Percentiles rank a stretch among this genome's conserved stretches.
phyloP scores from a whole-genome alignment of 106 monocot species.

The Chionographis japonica region DNA sequence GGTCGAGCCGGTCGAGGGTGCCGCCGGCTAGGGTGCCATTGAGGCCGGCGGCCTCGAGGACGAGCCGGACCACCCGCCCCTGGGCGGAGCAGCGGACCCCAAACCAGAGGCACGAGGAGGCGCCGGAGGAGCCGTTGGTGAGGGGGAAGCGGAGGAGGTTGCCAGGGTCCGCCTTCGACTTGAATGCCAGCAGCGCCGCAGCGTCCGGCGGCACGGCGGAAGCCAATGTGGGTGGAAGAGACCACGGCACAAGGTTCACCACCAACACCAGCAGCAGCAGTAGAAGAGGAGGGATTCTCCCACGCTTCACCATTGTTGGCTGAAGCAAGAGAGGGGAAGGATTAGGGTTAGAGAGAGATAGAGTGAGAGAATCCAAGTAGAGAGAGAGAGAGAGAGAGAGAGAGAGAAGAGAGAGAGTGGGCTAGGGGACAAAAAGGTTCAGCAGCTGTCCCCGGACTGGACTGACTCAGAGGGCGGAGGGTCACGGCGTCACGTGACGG shows the following conservation, averaged over 20 bases:
- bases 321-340: no score
- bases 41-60: slow-evolving; percentile 51
- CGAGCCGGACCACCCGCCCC: slow-evolving; percentile 38
- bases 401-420: no score
- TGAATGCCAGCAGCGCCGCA: slow-evolving; percentile 51
- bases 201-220: slow-evolving; percentile 23
- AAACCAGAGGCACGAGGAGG: slow-evolving; percentile 39
- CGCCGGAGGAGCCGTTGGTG: background rate
- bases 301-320: no score
- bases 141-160: slow-evolving; percentile 30
- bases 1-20: slow-evolving; percentile 47
- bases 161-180: slow-evolving; percentile 47
- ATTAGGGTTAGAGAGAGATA: no score
- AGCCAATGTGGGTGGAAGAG: background rate
- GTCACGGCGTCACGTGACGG: slow-evolving; percentile 1
- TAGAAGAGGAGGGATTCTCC: no score
- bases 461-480: background rate
- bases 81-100: slow-evolving; percentile 56
- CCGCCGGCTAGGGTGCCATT: slow-evolving; percentile 31
- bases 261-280: no score
- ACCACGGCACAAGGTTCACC: no score
- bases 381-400: no score
- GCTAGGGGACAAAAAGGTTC: no score
- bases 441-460: no score
- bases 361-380: no score